These are phyloP conservation scores for Spizellomyces sp. DNA, from an alignment of 192 early-diverging fungal species.

Conservation along the genomic window DNA sequence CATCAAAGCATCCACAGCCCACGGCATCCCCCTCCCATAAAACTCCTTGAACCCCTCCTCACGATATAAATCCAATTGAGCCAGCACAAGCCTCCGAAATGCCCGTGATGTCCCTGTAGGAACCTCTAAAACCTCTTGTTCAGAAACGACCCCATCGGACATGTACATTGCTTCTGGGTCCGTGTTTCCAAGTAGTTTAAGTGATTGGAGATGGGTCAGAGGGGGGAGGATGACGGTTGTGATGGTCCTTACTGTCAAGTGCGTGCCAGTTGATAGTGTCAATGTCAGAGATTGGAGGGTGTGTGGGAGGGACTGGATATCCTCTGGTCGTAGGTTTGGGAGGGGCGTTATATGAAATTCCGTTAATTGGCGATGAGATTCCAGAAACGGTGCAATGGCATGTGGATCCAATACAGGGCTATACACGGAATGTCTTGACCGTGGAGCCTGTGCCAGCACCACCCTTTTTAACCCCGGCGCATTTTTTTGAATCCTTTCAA, in stretches of 20 bases:
- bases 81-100: neutral
- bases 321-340: neutral
- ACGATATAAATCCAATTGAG: neutral
- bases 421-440: too few relatives aligned
- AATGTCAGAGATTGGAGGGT: neutral
- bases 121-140: neutral
- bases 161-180: neutral
- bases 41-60: constrained; percentile 8
- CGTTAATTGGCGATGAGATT: neutral
- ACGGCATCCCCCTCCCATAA: constrained; percentile 21
- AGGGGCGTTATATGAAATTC: neutral
- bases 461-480: too few relatives aligned
- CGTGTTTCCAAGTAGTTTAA: neutral
- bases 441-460: too few relatives aligned
- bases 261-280: constrained; percentile 1
- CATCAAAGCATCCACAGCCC: constrained; percentile 24
- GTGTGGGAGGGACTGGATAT: neutral
- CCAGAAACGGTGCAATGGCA: neutral
- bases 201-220: neutral
- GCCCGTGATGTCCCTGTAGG: neutral
- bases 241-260: constrained; percentile 3
- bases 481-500: too few relatives aligned
- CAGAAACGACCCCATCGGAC: neutral
- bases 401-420: too few relatives aligned
- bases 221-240: constrained; percentile 3